Conservation (phyloP, 176 grass and related monocot genomes). For the Pharus latifolius region DNA sequence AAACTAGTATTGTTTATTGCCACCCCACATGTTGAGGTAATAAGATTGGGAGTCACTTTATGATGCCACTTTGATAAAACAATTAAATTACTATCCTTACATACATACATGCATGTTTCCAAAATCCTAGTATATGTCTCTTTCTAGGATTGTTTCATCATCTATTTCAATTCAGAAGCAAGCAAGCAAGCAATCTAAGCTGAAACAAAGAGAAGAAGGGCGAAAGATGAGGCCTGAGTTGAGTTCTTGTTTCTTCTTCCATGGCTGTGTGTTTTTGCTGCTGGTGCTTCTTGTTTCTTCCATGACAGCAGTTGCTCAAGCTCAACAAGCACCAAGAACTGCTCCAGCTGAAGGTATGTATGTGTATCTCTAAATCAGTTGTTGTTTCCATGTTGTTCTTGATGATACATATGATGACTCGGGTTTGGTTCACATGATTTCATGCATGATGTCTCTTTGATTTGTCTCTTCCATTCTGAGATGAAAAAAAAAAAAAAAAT, state of each 20-base stretch:
- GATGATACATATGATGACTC: no score
- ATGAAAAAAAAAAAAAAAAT: no score
- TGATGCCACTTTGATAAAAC: no score
- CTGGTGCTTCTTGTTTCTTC: not conserved
- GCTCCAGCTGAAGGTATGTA: conserved; percentile 30
- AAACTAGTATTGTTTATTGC: no score
- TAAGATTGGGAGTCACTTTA: no score
- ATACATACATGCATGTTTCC: not conserved
- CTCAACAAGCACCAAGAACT: conserved; percentile 4
- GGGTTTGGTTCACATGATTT: no score
- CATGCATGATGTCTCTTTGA: no score
- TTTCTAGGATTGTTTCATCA: not conserved
- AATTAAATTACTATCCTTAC: no score
- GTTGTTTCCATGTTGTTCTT: not conserved
- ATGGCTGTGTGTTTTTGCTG: conserved; percentile 3
- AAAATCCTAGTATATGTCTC: not conserved
- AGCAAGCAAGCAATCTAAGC: not conserved
- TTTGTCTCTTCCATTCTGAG: no score
- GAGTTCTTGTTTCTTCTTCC: not conserved
- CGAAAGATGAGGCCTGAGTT: not conserved
- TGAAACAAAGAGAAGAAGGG: not conserved
- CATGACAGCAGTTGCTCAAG: not conserved
- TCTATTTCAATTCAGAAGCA: not conserved
- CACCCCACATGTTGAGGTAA: no score
- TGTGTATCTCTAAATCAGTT: not conserved